Percentiles rank a stretch among this genome's conserved stretches.
phyloP scores from a whole-genome alignment of 441 rosid genomes.

The Populus hybrid region DNA sequence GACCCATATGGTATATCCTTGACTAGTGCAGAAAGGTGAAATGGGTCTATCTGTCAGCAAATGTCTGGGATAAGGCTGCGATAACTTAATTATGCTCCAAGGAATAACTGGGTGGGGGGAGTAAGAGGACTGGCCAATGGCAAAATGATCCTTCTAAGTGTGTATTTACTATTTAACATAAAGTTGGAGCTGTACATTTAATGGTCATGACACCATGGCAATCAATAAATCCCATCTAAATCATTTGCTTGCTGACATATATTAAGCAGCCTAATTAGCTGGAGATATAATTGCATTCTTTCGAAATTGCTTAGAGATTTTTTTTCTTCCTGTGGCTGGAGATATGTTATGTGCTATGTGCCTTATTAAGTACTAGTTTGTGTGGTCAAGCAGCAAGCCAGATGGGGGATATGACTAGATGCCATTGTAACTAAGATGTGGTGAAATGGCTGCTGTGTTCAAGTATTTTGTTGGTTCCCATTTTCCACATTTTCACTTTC shows the following conservation, averaged over 20 bases:
- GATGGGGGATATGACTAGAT: not conserved
- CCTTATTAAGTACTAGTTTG: not conserved
- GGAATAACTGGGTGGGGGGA: not conserved
- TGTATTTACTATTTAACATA: not conserved
- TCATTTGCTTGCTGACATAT: not conserved
- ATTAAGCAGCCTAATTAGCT: not conserved
- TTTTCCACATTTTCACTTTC: not conserved
- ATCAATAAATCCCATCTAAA: not conserved
- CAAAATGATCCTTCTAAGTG: not conserved
- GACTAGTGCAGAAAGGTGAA: conserved; percentile 1
- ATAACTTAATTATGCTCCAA: not conserved
- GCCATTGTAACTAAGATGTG: not conserved
- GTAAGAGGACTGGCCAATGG: not conserved
- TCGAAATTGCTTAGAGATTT: no score
- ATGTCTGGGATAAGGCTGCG: not conserved
- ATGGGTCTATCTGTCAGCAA: not conserved
- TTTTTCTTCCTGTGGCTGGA: no score
- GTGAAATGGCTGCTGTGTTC: no score
- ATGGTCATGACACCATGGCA: not conserved
- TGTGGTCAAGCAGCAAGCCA: not conserved
- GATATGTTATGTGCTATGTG: not conserved
- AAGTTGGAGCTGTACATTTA: not conserved
- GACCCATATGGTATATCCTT: not conserved
- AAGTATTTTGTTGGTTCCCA: not conserved
- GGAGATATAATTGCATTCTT: not conserved